Evolutionary conservation across 2,329 filamentous ascomycete species (phyloP).

Genomic region (Calonectria henricotiae): DNA sequence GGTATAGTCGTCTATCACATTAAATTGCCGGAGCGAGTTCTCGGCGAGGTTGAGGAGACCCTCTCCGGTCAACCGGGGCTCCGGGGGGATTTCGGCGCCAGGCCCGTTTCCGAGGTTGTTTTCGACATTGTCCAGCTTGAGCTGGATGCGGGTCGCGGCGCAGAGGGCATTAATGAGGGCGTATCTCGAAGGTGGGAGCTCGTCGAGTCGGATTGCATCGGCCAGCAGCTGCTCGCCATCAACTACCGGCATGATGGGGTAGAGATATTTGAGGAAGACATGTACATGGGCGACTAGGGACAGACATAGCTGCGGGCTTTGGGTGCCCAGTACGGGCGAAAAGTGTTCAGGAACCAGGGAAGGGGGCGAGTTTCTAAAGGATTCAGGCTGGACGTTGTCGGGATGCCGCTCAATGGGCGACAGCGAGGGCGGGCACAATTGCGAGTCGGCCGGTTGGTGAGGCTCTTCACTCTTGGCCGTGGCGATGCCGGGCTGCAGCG

Average conservation of each 20-base stretch:
- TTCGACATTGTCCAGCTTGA: slow-evolving; percentile 48
- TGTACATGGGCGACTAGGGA: slow-evolving; percentile 52
- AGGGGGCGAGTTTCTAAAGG: neutral
- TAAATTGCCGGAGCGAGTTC: slow-evolving; percentile 50
- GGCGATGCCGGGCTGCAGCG: neutral
- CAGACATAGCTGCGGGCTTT: slow-evolving; percentile 45
- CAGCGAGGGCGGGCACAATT: neutral
- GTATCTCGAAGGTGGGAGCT: slow-evolving; percentile 51
- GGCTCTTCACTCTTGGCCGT: neutral
- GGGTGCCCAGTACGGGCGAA: slow-evolving; percentile 10
- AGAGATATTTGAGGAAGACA: slow-evolving; percentile 54
- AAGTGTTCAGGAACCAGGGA: neutral
- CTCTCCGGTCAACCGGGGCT: slow-evolving; percentile 49
- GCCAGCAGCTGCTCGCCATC: slow-evolving; percentile 51
- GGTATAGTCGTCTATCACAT: slow-evolving; percentile 51
- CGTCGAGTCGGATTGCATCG: slow-evolving; percentile 49
- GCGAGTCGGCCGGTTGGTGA: neutral
- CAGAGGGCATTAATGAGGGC: slow-evolving; percentile 53
- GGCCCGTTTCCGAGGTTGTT: slow-evolving; percentile 31
- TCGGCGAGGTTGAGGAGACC: slow-evolving; percentile 52
- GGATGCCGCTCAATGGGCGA: neutral
- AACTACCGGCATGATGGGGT: slow-evolving; percentile 56
- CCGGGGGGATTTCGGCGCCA: slow-evolving; percentile 42
- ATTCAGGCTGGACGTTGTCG: slow-evolving; percentile 4
- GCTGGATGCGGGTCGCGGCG: slow-evolving; percentile 54